These are phyloP conservation scores for Chlorella sp. DNA, from an alignment of 139 green algal genomes.

Conservation along the genomic window DNA sequence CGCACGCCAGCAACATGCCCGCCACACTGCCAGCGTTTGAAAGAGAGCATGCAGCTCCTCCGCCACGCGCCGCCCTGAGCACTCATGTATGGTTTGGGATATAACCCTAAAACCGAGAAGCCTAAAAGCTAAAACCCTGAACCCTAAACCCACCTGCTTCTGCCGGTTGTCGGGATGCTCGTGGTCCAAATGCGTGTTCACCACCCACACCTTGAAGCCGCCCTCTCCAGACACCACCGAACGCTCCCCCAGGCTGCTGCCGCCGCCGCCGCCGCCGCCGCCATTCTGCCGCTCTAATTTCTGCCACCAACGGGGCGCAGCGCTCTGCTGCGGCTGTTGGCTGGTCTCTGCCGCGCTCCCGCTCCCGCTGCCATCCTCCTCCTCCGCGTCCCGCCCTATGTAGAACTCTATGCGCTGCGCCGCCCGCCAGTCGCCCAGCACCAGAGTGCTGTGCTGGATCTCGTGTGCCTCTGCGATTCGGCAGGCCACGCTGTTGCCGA, in stretches of 20 bases:
- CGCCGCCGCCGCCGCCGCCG: background rate
- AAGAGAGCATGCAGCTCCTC: too few species aligned
- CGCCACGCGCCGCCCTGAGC: too few species aligned
- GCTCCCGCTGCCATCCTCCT: background rate
- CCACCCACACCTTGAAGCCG: slow-evolving; percentile 52
- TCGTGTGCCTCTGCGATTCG: slow-evolving; percentile 40
- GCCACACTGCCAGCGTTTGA: too few species aligned
- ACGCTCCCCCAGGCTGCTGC: background rate
- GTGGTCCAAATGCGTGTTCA: slow-evolving; percentile 67
- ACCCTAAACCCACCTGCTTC: slow-evolving; percentile 28
- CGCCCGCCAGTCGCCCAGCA: slow-evolving; percentile 59
- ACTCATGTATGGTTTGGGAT: too few species aligned
- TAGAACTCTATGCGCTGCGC: slow-evolving; percentile 58
- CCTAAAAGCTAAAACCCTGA: too few species aligned
- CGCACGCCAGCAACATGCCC: too few species aligned
- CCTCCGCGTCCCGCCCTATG: background rate
- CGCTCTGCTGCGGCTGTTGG: background rate
- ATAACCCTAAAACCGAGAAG: too few species aligned
- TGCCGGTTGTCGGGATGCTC: slow-evolving; percentile 31
- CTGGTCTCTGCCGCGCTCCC: background rate
- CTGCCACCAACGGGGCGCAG: background rate
- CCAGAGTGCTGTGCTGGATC: slow-evolving; percentile 44
- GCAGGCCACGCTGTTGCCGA: slow-evolving; percentile 58
- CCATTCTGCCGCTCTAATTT: slow-evolving; percentile 1
- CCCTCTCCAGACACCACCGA: background rate